These are phyloP conservation scores for Entrophospora sp. DNA, from an alignment of 192 early-diverging fungal species.

Conservation along the genomic window DNA sequence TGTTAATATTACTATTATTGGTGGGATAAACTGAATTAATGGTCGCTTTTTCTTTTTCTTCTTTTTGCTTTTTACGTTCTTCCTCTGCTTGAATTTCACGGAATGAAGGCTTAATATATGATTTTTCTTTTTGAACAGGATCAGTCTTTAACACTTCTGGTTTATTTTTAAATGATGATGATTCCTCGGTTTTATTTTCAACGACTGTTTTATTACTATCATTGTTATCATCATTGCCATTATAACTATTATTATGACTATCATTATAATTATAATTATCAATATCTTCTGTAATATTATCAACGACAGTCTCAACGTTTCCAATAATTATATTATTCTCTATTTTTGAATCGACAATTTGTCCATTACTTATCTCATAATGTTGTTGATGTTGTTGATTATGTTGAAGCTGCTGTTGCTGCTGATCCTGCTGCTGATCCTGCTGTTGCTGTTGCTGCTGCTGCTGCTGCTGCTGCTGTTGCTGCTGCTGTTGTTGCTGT, in stretches of 20 bases:
- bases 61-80: conserved; percentile 29
- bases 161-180: background rate
- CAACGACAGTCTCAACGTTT: conserved; percentile 18
- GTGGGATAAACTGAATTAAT: conserved; percentile 2
- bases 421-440: too few species aligned
- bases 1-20: background rate
- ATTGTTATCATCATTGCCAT: conserved; percentile 1
- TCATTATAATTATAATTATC: too few species aligned
- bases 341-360: conserved; percentile 32
- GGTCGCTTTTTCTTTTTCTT: conserved; percentile 21
- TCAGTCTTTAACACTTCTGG: background rate
- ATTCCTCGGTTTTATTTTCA: background rate
- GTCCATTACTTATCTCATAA: conserved; percentile 18
- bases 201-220: background rate
- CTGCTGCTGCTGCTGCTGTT: too few species aligned
- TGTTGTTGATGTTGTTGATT: too few species aligned
- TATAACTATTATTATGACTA: too few species aligned
- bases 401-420: too few species aligned
- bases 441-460: too few species aligned
- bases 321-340: conserved; percentile 31
- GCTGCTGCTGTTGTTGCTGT: too few species aligned
- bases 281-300: too few species aligned
- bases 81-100: conserved; percentile 38
- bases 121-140: conserved; percentile 2
- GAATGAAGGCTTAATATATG: conserved; percentile 22